Evolutionary conservation across 2,329 filamentous ascomycete genomes (phyloP).

Genomic region (Geosmithia putterillii): DNA sequence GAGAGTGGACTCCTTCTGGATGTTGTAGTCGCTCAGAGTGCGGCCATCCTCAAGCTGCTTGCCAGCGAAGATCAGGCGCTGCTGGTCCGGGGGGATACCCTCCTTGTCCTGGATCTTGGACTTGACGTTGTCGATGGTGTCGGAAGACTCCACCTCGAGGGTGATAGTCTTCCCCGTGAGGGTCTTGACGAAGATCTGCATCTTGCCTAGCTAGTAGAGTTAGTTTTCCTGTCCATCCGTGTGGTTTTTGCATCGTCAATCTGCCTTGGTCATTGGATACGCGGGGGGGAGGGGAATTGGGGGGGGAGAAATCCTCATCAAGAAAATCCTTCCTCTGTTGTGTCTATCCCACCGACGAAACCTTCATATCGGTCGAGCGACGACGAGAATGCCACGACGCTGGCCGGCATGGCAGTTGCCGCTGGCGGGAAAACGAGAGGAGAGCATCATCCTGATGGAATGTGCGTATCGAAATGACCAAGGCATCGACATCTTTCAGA

Average conservation of each 20-base stretch:
- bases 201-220: constrained; percentile 38
- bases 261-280: neutral
- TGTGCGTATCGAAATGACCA: neutral
- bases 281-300: constrained; percentile 7
- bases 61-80: constrained; percentile 98
- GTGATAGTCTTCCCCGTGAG: constrained; percentile 99
- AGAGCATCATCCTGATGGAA: neutral
- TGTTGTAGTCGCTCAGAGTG: constrained; percentile 99
- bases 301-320: constrained; percentile 14
- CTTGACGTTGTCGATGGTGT: constrained; percentile 99
- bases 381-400: neutral
- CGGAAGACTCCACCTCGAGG: constrained; percentile 99
- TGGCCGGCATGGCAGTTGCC: too few relatives aligned
- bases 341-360: neutral
- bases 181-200: constrained; percentile 72
- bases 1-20: constrained; percentile 99
- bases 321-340: neutral
- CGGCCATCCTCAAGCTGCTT: constrained; percentile 99
- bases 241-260: neutral
- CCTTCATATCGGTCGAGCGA: neutral
- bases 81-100: constrained; percentile 97
- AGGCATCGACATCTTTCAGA: constrained; percentile 31
- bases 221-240: neutral
- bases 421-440: neutral
- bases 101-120: constrained; percentile 99